Percentiles rank a stretch among this genome's conserved stretches.
These are phyloP conservation scores for Cercospora sp. DNA, from an alignment of 2,329 filamentous ascomycete species.

Conservation along the genomic window DNA sequence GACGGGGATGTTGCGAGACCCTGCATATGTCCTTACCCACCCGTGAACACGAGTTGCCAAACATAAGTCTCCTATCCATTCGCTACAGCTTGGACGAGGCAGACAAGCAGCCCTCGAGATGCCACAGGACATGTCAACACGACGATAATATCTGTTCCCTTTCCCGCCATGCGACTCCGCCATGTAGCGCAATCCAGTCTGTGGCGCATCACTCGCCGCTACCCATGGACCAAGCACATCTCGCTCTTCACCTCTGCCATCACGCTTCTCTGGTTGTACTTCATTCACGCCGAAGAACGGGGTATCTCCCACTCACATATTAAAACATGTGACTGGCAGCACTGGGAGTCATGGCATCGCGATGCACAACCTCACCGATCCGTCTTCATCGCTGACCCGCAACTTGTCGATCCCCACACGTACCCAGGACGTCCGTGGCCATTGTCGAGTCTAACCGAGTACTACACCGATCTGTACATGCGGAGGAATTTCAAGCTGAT, in stretches of 20 bases:
- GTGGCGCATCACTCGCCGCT: conserved; percentile 29
- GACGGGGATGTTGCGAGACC: background rate
- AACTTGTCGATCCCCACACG: conserved; percentile 91
- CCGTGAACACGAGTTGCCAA: conserved; percentile 1
- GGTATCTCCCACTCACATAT: conserved; percentile 72
- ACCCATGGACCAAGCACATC: conserved; percentile 29
- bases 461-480: conserved; percentile 87
- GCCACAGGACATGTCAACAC: background rate
- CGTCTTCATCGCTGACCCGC: conserved; percentile 83
- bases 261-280: conserved; percentile 65
- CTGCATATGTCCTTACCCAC: background rate
- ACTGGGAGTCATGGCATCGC: conserved; percentile 88
- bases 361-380: conserved; percentile 79
- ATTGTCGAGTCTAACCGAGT: conserved; percentile 64
- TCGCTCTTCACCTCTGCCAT: conserved; percentile 27
- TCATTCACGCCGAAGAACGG: conserved; percentile 82
- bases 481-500: conserved; percentile 77
- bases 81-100: background rate
- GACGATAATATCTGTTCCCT: background rate
- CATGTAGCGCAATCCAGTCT: conserved; percentile 25
- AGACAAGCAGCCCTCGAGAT: background rate
- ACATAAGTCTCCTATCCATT: background rate
- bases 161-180: conserved; percentile 22
- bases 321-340: conserved; percentile 72
- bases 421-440: conserved; percentile 82